Percentiles rank a stretch among this genome's conserved stretches.
Evolutionary conservation across 805 yeast genomes (phyloP).

Genomic region (Candida sakaeoensis): DNA sequence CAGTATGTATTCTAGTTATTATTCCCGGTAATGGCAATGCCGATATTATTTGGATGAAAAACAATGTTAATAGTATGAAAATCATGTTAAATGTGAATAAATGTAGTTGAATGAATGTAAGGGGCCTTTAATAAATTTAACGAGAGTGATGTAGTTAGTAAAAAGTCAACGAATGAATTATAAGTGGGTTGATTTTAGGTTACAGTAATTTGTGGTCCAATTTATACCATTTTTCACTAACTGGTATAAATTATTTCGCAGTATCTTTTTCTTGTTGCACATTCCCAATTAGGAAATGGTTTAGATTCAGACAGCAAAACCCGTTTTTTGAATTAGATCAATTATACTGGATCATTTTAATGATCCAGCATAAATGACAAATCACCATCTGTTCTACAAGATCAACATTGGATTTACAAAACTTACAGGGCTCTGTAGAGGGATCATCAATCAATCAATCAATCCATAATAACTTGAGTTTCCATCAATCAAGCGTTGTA

Average conservation of each 20-base stretch:
- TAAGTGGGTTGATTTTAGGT: constrained; percentile 1
- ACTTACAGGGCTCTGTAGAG: too few species aligned
- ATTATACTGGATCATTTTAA: not conserved
- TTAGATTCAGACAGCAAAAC: constrained; percentile 3
- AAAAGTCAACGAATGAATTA: not conserved
- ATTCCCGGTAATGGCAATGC: constrained; percentile 39
- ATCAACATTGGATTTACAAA: too few species aligned
- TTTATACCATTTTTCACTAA: not conserved
- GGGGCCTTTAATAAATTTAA: constrained; percentile 1
- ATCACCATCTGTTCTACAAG: too few species aligned
- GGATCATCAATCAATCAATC: too few species aligned
- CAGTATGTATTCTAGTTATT: constrained; percentile 55
- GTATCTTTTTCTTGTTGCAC: constrained; percentile 7
- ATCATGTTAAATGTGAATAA: constrained; percentile 5
- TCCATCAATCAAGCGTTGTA: too few species aligned
- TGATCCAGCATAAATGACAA: too few species aligned
- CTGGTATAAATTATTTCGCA: constrained; percentile 5
- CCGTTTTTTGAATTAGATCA: too few species aligned
- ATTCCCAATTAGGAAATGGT: constrained; percentile 9
- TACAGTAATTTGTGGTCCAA: not conserved
- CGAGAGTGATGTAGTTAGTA: not conserved
- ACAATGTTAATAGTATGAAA: constrained; percentile 8
- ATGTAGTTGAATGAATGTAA: not conserved
- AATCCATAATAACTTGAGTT: too few species aligned
- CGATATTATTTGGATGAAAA: constrained; percentile 17